Evolutionary conservation across 306 rosid species (phyloP).

Genomic region (Myrica gale): DNA sequence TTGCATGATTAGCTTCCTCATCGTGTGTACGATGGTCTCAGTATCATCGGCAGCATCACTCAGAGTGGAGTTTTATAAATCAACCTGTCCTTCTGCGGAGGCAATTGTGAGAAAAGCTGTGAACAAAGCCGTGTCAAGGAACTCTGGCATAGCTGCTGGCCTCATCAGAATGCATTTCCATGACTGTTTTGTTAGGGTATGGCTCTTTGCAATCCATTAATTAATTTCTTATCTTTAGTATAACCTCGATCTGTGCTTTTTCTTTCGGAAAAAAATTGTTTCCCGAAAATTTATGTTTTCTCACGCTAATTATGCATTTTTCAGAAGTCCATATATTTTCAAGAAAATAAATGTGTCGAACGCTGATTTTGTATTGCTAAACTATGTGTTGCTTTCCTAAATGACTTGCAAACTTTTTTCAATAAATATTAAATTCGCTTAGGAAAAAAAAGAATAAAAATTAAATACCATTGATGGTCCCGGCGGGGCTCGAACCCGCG

Average conservation of each 20-base stretch:
- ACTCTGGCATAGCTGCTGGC: slow-evolving; percentile 39
- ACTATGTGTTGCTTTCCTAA: no score
- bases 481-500: no score
- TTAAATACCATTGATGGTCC: no score
- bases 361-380: no score
- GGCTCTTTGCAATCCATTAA: neutral
- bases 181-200: slow-evolving; percentile 48
- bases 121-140: slow-evolving; percentile 26
- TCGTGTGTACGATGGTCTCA: neutral
- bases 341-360: neutral
- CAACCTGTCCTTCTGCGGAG: slow-evolving; percentile 36
- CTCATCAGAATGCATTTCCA: slow-evolving; percentile 47
- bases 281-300: no score
- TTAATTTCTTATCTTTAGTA: no score
- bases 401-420: no score
- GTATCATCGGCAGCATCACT: slow-evolving; percentile 26
- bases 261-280: no score
- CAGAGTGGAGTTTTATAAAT: slow-evolving; percentile 25
- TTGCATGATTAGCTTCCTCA: slow-evolving; percentile 11
- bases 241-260: no score
- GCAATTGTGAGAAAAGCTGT: slow-evolving; percentile 31
- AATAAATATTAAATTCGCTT: no score
- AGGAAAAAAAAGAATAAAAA: no score
- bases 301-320: neutral
- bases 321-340: neutral